A percentile compares a stretch with the other conserved stretches of the same genome.
These are phyloP conservation scores for Taphrina pruni DNA, from an alignment of 1,139 yeast species.

Conservation along the genomic window DNA sequence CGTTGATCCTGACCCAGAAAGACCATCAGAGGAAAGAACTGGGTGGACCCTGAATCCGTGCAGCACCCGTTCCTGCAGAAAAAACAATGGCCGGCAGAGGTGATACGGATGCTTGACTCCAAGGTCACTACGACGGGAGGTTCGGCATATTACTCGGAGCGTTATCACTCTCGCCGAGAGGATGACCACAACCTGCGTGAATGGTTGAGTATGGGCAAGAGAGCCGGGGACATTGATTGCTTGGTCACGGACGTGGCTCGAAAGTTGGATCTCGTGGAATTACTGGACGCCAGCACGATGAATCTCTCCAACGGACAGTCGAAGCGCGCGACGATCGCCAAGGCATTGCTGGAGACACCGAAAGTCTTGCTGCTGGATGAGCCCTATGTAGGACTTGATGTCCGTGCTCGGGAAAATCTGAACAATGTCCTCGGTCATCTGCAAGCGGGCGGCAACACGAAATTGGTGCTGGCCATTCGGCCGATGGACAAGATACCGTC, in stretches of 20 bases:
- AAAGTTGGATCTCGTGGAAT: slow-evolving; percentile 62
- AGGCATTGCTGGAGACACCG: slow-evolving; percentile 70
- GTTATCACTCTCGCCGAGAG: slow-evolving; percentile 85
- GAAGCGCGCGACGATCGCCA: slow-evolving; percentile 85
- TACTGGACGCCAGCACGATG: slow-evolving; percentile 73
- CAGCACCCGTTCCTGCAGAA: slow-evolving; percentile 62
- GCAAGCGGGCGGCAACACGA: slow-evolving; percentile 50
- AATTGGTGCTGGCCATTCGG: slow-evolving; percentile 74
- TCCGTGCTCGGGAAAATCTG: slow-evolving; percentile 67
- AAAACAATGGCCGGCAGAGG: slow-evolving; percentile 57
- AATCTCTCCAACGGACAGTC: slow-evolving; percentile 92
- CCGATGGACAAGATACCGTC: slow-evolving; percentile 74
- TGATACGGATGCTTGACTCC: slow-evolving; percentile 59
- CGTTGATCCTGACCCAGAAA: not conserved
- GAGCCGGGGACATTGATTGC: not conserved
- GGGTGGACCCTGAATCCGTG: slow-evolving; percentile 54
- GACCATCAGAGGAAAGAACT: slow-evolving; percentile 28
- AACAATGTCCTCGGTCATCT: slow-evolving; percentile 58
- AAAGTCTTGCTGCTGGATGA: slow-evolving; percentile 77
- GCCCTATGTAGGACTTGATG: slow-evolving; percentile 86
- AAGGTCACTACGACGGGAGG: slow-evolving; percentile 62
- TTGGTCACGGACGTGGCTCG: slow-evolving; percentile 48
- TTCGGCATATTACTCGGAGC: slow-evolving; percentile 81
- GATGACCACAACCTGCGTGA: slow-evolving; percentile 75
- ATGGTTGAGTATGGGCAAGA: slow-evolving; percentile 55